Evolutionary conservation across 805 yeast species (phyloP).

Genomic region (Sugiyamaella valdiviana): DNA sequence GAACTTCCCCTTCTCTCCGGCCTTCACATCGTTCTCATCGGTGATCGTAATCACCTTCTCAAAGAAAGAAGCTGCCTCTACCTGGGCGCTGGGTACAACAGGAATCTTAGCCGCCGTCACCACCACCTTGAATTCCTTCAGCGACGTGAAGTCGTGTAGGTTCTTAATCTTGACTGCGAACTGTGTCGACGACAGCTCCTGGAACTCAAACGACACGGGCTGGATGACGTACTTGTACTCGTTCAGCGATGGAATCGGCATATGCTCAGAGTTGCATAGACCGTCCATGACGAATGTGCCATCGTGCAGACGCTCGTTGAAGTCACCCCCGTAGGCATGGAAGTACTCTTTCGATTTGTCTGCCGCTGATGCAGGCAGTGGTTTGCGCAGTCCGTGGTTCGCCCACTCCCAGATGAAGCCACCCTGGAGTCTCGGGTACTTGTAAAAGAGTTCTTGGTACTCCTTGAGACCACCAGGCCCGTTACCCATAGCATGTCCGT

Average conservation of each 20-base stretch:
- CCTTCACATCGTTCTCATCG: slow-evolving; percentile 1
- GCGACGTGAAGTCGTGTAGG: slow-evolving; percentile 7
- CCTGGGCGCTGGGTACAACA: not conserved
- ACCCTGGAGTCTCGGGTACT: slow-evolving; percentile 31
- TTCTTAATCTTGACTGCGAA: slow-evolving; percentile 8
- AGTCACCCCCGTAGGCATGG: slow-evolving; percentile 36
- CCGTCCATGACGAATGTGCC: slow-evolving; percentile 38
- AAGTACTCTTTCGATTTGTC: slow-evolving; percentile 16
- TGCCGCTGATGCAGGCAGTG: slow-evolving; percentile 4
- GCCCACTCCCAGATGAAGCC: slow-evolving; percentile 40
- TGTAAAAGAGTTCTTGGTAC: slow-evolving; percentile 32
- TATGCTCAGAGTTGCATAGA: slow-evolving; percentile 29
- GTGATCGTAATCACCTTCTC: not conserved
- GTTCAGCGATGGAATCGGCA: slow-evolving; percentile 33
- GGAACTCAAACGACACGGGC: slow-evolving; percentile 22
- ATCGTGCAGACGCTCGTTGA: slow-evolving; percentile 34
- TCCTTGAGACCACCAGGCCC: slow-evolving; percentile 35
- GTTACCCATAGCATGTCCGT: slow-evolving; percentile 38
- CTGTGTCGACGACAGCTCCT: not conserved
- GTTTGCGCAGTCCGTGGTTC: slow-evolving; percentile 31
- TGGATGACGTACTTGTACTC: slow-evolving; percentile 34
- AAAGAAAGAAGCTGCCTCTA: not conserved
- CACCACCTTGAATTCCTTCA: slow-evolving; percentile 7
- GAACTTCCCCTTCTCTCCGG: slow-evolving; percentile 1
- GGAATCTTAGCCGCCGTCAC: slow-evolving; percentile 3